These are phyloP conservation scores for Allium fistulosum DNA, from an alignment of 106 monocot genomes.

Conservation along the genomic window DNA sequence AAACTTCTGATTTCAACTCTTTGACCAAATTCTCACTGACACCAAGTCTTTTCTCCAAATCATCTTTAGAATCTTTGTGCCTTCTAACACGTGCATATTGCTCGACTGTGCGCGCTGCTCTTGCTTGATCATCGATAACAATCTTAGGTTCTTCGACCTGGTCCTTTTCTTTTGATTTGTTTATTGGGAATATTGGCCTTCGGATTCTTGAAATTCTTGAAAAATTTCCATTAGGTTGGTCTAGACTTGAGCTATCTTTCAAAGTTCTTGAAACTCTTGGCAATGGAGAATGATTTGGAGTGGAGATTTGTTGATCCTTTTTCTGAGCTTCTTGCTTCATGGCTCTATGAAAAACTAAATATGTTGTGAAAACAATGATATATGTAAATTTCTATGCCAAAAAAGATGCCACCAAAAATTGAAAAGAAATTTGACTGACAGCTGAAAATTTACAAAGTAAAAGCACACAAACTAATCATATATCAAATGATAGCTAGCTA, in stretches of 20 bases:
- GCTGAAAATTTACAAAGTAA: conserved; percentile 4
- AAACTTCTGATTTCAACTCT: conserved; percentile 41
- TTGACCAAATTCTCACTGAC: conserved; percentile 37
- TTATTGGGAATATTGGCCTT: conserved; percentile 18
- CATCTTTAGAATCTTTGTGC: conserved; percentile 12
- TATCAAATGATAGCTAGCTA: conserved; percentile 2
- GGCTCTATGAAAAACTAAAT: conserved; percentile 2
- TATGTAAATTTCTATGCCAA: conserved; percentile 6
- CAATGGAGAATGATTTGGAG: conserved; percentile 6
- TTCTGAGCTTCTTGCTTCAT: conserved; percentile 44
- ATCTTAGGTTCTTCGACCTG: conserved; percentile 12
- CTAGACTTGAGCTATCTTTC: conserved; percentile 10
- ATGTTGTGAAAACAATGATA: background rate
- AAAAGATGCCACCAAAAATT: background rate
- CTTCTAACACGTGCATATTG: conserved; percentile 25
- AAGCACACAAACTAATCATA: conserved; percentile 5
- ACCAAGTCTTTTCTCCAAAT: conserved; percentile 34
- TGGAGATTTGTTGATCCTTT: conserved; percentile 11
- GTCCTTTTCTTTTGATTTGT: conserved; percentile 17
- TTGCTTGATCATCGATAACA: background rate
- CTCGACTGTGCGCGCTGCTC: conserved; percentile 11
- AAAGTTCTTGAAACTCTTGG: conserved; percentile 23
- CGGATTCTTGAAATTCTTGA: conserved; percentile 8
- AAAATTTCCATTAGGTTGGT: no score
- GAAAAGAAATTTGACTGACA: background rate